These are phyloP conservation scores for Sutorius australiensis DNA, from an alignment of 768 basidiomycete species.

Conservation along the genomic window DNA sequence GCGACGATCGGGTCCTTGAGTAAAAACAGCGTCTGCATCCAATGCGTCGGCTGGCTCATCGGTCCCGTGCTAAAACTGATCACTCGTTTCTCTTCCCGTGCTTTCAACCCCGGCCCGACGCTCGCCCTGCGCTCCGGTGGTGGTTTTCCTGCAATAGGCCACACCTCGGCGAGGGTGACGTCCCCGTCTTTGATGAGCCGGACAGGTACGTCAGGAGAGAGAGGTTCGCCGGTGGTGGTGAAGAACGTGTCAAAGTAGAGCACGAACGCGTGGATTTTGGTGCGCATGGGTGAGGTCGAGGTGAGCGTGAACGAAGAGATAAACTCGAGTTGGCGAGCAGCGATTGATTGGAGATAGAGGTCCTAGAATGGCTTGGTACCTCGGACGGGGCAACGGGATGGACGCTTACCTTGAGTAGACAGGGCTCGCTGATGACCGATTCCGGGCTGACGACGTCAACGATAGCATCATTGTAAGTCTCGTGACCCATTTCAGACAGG, in stretches of 20 bases:
- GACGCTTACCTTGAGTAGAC: constrained; percentile 57
- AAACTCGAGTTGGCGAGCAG: constrained; percentile 75
- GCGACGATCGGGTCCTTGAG: constrained; percentile 75
- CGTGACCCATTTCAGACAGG: constrained; percentile 73
- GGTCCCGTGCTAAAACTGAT: constrained; percentile 92
- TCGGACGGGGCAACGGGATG: neutral
- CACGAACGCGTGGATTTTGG: constrained; percentile 73
- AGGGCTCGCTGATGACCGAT: constrained; percentile 60
- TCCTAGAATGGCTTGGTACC: constrained; percentile 48
- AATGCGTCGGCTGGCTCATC: constrained; percentile 82
- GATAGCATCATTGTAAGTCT: constrained; percentile 76
- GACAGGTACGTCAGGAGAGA: constrained; percentile 50
- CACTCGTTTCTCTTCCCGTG: constrained; percentile 37
- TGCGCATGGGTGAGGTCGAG: constrained; percentile 56
- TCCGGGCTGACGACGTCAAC: constrained; percentile 73
- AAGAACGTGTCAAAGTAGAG: constrained; percentile 98
- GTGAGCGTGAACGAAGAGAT: constrained; percentile 67
- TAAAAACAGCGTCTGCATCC: constrained; percentile 94
- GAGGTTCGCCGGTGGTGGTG: constrained; percentile 51
- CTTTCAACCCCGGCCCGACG: constrained; percentile 40
- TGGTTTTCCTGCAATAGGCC: constrained; percentile 70
- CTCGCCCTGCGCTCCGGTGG: constrained; percentile 60
- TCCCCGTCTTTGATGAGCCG: constrained; percentile 57
- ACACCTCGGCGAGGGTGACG: constrained; percentile 66
- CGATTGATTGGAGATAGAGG: constrained; percentile 62